phyloP scores from a whole-genome alignment of 1,139 yeast species.

The Waltiozyma sp. region DNA sequence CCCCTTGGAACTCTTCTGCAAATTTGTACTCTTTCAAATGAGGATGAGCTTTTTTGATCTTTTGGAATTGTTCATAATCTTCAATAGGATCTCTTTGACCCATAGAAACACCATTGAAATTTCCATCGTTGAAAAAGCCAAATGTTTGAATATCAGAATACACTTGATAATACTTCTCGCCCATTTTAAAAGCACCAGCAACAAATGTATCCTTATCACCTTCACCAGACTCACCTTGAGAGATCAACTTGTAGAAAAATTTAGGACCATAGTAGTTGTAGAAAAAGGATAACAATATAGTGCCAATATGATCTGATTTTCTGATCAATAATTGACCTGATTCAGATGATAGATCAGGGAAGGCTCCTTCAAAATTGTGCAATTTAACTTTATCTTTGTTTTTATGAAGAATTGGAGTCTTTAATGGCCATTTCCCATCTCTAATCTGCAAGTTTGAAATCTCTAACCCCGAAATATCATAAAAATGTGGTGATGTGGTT shows the following conservation, averaged over 20 bases:
- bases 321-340: constrained; percentile 50
- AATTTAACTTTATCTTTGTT: constrained; percentile 18
- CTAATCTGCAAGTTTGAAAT: constrained; percentile 29
- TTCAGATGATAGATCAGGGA: constrained; percentile 54
- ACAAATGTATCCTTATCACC: constrained; percentile 60
- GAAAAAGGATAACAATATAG: constrained; percentile 40
- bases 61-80: constrained; percentile 22
- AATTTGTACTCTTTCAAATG: constrained; percentile 6
- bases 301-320: constrained; percentile 41
- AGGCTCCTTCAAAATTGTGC: constrained; percentile 46
- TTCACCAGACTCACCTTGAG: constrained; percentile 54
- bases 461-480: constrained; percentile 40
- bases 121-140: constrained; percentile 32
- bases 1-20: constrained; percentile 10
- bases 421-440: constrained; percentile 24
- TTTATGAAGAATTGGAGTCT: constrained; percentile 3
- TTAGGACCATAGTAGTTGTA: constrained; percentile 52
- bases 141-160: constrained; percentile 16
- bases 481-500: constrained; percentile 46
- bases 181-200: constrained; percentile 42
- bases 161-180: constrained; percentile 41
- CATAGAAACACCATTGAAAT: constrained; percentile 31
- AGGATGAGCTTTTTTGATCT: neutral
- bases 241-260: constrained; percentile 41
- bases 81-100: constrained; percentile 31